Conservation (phyloP, 1,139 yeast genomes). For the Blastobotrys aristatus region DNA sequence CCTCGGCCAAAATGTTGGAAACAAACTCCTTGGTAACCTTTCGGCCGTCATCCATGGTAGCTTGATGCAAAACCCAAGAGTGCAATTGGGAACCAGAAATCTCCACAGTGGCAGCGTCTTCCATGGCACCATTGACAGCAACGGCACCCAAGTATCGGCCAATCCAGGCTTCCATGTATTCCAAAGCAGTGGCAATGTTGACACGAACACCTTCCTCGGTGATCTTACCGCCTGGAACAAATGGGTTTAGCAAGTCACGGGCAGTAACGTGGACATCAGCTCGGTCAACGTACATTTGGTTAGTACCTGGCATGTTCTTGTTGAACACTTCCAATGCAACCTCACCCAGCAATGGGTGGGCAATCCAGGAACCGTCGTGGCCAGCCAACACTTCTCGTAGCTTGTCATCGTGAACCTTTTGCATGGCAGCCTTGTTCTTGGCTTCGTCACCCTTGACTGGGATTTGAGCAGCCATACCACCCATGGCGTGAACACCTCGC, state of each 20-base stretch:
- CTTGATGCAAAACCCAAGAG: constrained; percentile 81
- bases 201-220: constrained; percentile 72
- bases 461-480: constrained; percentile 83
- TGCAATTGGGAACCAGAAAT: constrained; percentile 77
- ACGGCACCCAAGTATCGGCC: constrained; percentile 75
- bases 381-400: constrained; percentile 70
- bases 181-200: constrained; percentile 65
- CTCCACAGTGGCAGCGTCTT: constrained; percentile 85
- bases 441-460: constrained; percentile 66
- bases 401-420: constrained; percentile 67
- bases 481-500: constrained; percentile 76
- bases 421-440: constrained; percentile 63
- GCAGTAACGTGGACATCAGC: constrained; percentile 49
- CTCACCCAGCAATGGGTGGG: constrained; percentile 73
- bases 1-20: constrained; percentile 53
- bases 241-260: constrained; percentile 65
- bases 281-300: constrained; percentile 62
- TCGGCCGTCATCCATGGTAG: constrained; percentile 55
- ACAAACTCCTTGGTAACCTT: constrained; percentile 56
- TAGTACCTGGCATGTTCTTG: constrained; percentile 79
- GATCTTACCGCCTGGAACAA: constrained; percentile 57
- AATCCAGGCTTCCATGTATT: constrained; percentile 84
- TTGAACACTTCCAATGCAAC: constrained; percentile 73
- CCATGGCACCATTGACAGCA: constrained; percentile 79
- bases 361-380: constrained; percentile 81